A percentile compares a stretch with the other conserved stretches of the same genome.
Conservation (phyloP, 2,329 filamentous ascomycete genomes). For the Fusarium pseudonygamai region DNA sequence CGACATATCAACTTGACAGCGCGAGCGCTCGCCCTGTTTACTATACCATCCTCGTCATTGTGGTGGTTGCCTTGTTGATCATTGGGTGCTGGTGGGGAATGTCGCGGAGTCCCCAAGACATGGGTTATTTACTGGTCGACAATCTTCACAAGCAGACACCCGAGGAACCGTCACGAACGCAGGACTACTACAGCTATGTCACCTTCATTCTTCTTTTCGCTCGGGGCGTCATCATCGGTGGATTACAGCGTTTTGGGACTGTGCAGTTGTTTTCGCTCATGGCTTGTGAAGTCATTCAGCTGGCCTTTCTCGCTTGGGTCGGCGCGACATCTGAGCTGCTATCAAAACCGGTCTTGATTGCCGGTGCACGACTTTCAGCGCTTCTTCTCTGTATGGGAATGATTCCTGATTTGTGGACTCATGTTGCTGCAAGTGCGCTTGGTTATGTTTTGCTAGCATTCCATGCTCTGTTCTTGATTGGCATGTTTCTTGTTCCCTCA, state of each 20-base stretch:
- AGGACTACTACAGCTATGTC: conserved; percentile 55
- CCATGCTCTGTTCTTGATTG: conserved; percentile 64
- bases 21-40: conserved; percentile 31
- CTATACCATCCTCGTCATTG: conserved; percentile 47
- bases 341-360: neutral
- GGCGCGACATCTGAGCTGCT: conserved; percentile 61
- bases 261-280: conserved; percentile 25
- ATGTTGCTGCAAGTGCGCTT: conserved; percentile 71
- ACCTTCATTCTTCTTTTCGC: conserved; percentile 28
- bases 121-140: conserved; percentile 49
- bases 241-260: conserved; percentile 18
- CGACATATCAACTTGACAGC: conserved; percentile 72
- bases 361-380: conserved; percentile 1
- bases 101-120: conserved; percentile 30
- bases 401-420: conserved; percentile 69
- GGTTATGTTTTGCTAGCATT: conserved; percentile 74
- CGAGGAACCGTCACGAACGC: conserved; percentile 51
- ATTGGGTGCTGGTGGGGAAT: conserved; percentile 45
- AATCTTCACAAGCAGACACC: conserved; percentile 73
- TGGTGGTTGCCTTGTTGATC: conserved; percentile 37
- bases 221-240: conserved; percentile 27
- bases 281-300: conserved; percentile 24
- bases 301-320: conserved; percentile 57
- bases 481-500: conserved; percentile 35
- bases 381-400: conserved; percentile 54